Evolutionary conservation across 768 basidiomycete genomes (phyloP), one percentile per base, ranked within the genome.

Genomic region (Pilatotrama ljubarskyi): DNA sequence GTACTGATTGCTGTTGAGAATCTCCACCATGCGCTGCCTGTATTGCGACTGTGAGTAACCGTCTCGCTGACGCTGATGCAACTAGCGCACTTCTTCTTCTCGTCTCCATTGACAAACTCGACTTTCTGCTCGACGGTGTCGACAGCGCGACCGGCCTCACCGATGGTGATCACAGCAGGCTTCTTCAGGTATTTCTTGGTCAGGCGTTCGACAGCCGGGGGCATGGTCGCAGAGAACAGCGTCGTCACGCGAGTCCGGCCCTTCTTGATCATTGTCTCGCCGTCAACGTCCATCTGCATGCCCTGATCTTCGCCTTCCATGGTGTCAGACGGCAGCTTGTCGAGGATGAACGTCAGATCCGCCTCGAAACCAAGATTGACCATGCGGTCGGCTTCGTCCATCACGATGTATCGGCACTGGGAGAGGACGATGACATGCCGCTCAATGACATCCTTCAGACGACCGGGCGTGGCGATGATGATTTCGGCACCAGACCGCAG

Each of bases 311-410:
- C 95, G 5, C 95, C 95, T 66, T 90, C 86, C 83, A 97, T 87
- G 48, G 91, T 84, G 58, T 91, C 92, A 3, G 83, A 80, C 14
- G 96, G 97, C 60, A 98, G 81, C 58, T 93, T 84, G 75, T 98
- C 96, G 61, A 99, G 77, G 68, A 99, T 98, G 73, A 93, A 97
- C 24, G 90, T 93, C 46, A 99, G 76, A 72, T 97, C 95, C 15
- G 83, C 84, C 74, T 99, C 97, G 72, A 99, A 99, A 15, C 97
- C 97, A 29, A 98, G 86, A 69, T 95, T 88, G 62, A 99, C 95
- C 97, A 99, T 98, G 51, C 97, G 85, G 73, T 99, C 97, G 15
- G 97, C 97, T 80, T 99, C 97, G 73, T 99, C 97, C 97, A 99
- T 97, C 65, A 99, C 96, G 59, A 99, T 88, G 70, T 99, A 98